phyloP scores from a whole-genome alignment of 2,329 filamentous ascomycete species.

The Trichoderma koningii region DNA sequence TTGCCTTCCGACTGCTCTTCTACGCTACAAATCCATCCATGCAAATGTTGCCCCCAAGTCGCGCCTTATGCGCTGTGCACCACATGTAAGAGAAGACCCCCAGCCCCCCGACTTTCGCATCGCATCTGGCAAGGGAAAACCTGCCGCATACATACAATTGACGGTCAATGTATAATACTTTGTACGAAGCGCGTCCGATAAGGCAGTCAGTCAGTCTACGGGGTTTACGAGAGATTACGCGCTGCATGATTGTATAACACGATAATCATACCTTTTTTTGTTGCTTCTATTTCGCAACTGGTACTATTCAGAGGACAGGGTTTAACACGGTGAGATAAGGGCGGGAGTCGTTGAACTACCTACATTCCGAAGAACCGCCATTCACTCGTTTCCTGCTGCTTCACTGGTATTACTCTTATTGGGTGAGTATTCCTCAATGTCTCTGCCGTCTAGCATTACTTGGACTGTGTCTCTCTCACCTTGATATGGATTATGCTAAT shows the following conservation, averaged over 20 bases:
- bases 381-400: not conserved
- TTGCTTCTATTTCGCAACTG: not conserved
- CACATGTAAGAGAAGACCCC: constrained; percentile 27
- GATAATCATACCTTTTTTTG: not conserved
- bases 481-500: not conserved
- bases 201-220: too few relatives aligned
- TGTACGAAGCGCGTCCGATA: not conserved
- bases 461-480: not conserved
- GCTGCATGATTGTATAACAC: too few relatives aligned
- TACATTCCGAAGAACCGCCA: not conserved
- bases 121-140: constrained; percentile 15
- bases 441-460: not conserved
- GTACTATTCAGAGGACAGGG: not conserved
- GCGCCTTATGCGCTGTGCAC: constrained; percentile 35
- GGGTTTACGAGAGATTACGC: too few relatives aligned
- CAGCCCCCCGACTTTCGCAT: constrained; percentile 35
- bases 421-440: not conserved
- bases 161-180: too few relatives aligned
- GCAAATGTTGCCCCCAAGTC: constrained; percentile 25
- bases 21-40: not conserved
- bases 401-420: not conserved
- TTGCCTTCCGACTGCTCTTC: not conserved
- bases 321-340: not conserved
- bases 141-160: constrained; percentile 7
- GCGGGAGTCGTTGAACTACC: not conserved